Conservation (phyloP, 2,329 filamentous ascomycete species). For the Lasiodiplodia hormozganensis region DNA sequence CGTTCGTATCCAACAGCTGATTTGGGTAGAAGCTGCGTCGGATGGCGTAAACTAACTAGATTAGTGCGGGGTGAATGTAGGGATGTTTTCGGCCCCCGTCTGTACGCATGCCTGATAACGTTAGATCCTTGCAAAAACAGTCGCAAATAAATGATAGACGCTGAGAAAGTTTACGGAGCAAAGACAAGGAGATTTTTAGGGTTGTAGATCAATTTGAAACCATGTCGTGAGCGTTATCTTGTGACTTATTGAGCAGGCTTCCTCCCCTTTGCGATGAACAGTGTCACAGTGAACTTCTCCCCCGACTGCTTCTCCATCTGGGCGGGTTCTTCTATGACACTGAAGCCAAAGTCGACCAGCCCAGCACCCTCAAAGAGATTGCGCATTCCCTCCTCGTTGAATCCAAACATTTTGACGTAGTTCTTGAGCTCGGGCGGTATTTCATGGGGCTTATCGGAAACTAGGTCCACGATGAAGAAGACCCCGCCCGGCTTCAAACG, state of each 20-base stretch:
- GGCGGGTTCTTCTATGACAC: conserved; percentile 60
- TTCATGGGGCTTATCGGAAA: conserved; percentile 43
- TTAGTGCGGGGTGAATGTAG: too few species aligned
- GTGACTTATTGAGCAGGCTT: background rate
- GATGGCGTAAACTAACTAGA: too few species aligned
- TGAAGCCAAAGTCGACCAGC: conserved; percentile 62
- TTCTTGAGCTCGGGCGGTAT: conserved; percentile 46
- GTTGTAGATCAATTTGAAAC: background rate
- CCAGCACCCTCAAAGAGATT: conserved; percentile 71
- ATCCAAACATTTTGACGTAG: conserved; percentile 71
- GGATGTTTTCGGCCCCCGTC: too few species aligned
- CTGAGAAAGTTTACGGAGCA: background rate
- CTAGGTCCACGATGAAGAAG: conserved; percentile 72
- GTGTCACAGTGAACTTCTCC: conserved; percentile 3
- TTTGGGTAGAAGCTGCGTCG: too few species aligned
- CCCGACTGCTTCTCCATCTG: conserved; percentile 44
- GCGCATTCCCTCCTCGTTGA: conserved; percentile 65
- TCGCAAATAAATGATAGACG: too few species aligned
- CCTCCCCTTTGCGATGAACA: conserved; percentile 21
- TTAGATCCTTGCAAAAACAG: too few species aligned
- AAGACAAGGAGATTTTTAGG: background rate
- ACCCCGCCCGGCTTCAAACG: conserved; percentile 71
- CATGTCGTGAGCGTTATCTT: too few species aligned
- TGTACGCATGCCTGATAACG: too few species aligned
- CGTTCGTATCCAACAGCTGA: too few species aligned